Evolutionary conservation across 192 early-diverging fungal species (phyloP), one percentile per base, ranked within the genome.

Genomic region (Lobosporangium transversale): DNA sequence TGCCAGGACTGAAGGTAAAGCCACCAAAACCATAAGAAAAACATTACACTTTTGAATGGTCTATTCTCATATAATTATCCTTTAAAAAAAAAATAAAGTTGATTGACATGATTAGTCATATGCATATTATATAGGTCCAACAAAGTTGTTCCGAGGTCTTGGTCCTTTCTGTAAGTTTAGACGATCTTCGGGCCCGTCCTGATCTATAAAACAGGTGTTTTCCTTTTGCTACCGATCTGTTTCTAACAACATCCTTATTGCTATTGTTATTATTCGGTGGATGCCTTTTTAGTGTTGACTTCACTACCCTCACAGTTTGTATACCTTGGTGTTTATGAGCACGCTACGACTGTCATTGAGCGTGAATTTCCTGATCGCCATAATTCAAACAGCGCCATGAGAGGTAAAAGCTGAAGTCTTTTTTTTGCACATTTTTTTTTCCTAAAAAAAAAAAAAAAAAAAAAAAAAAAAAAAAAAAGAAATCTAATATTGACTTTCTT

Each of bases 311-410:
- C 71, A 12, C 71, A 75, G 30, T 65, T 58, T 43, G 42, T 75
- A 57, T 75, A 75, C 71, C 71, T 75, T 3, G 71, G 71, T 26
- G 71, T 75, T 24, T 75, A 75, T 20, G 71, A 75, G 35, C 71
- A 75, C 18, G 71, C 71, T 24, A 75, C 71, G 17, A 54, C 63
- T 4, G 52, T 75, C 57, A 59, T 75, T 30, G 71, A 75, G 33
- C 56, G 36, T 37, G 56, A 59, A 40, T 75, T 75, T 50, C 71
- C 71, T 4, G 71, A 75, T 35, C 62, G 8, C 26, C 62, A 65
- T 29, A 75, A 66, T 31, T 60, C 71, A 5, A 75, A 75, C 53
- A 75, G 71, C 20, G 71, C 71, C 8, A 31, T 66, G 58, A 57
- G 71, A 62, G 70, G 70, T 74, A 43, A 53, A 37, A 10, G 14